Evolutionary conservation across 169 alveolate genomes (phyloP), one percentile per base, ranked within the genome.

Genomic region (Toxoplasma gondii): DNA sequence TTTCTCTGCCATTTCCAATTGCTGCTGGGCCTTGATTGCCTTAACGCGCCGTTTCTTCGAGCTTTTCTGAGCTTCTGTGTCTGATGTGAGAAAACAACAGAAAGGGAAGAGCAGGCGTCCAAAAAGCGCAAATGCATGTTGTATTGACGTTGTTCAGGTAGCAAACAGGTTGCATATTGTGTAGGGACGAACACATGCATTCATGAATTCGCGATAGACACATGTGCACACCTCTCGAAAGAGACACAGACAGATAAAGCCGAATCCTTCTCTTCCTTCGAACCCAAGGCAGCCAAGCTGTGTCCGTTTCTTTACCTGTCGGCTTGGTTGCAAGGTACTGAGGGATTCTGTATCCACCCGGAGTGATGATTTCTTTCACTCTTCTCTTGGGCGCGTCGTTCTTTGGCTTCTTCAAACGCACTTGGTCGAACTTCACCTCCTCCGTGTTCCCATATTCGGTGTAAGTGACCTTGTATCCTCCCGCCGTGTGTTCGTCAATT

Each of bases 291-390:
- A 49, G 16, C 16, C 24, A 49, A 49, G 12, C 12, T 12, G 58
- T 49, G 58, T 49, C 58, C 4, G 58, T 12, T 49, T 36, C 44
- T 38, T 45, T 58, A 84, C 96, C 96, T 49, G 96, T 91, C 39
- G 96, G 95, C 36, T 94, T 94, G n/a, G 83, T 91, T 5, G 95
- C 93, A 24, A 94, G 93, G 80, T 94, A 91, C 53, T 91, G 94
- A 10, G 96, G 96, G 53, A 94, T 94, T 34, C 91, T 44, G 92
- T 94, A 94, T 17, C 96, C 96, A 19, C 96, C 96, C 24, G 96
- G 96, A 34, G 96, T 94, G 38, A 94, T 58, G 19, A 94, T 91
- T 53, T 94, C 96, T 36, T 94, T 94, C 0, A 91, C 86, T 29
- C 93, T 31, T 54, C 88, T 91, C 49, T 82, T 81, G 16, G 93